A percentile compares a stretch with the other conserved stretches of the same genome.
These are phyloP conservation scores for Penicilliopsis zonata DNA, from an alignment of 495 filamentous ascomycete species.

Conservation along the genomic window DNA sequence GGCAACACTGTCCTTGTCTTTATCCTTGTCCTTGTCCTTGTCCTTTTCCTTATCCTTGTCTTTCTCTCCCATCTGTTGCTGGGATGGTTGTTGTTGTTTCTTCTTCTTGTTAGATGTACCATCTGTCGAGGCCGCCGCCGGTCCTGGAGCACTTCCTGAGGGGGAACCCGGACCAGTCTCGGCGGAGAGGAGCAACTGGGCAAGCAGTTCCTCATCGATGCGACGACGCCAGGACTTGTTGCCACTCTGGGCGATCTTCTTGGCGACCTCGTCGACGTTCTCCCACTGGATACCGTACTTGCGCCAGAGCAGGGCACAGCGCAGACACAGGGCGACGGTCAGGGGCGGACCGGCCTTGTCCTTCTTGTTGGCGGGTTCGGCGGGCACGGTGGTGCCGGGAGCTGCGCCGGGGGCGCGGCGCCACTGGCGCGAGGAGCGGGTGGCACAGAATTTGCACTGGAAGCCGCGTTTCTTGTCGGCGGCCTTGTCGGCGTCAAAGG, in stretches of 20 bases:
- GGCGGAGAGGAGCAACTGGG: conserved; percentile 55
- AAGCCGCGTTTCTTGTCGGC: conserved; percentile 65
- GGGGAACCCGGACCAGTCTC: conserved; percentile 36
- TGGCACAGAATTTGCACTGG: conserved; percentile 87
- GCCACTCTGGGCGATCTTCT: conserved; percentile 72
- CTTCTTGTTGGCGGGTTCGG: conserved; percentile 51
- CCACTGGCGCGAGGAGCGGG: conserved; percentile 77
- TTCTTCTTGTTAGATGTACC: conserved; percentile 29
- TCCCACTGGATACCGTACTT: conserved; percentile 95
- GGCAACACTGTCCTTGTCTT: conserved; percentile 36
- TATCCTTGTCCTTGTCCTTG: conserved; percentile 49
- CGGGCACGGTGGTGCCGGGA: conserved; percentile 58
- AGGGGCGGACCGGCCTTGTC: conserved; percentile 71
- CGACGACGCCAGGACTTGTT: conserved; percentile 78
- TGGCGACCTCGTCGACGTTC: conserved; percentile 83
- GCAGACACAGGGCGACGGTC: conserved; percentile 73
- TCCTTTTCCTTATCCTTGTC: conserved; percentile 37
- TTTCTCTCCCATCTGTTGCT: conserved; percentile 59
- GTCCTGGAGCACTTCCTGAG: conserved; percentile 29
- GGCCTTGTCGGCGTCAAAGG: conserved; percentile 88
- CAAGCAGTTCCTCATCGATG: conserved; percentile 83
- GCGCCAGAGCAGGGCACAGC: conserved; percentile 86
- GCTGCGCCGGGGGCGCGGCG: conserved; percentile 68
- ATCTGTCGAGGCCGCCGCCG: conserved; percentile 31
- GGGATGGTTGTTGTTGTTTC: conserved; percentile 32